Base-by-base conservation (phyloP, 345 rosid genomes). In the Gossypium raimondii region DNA sequence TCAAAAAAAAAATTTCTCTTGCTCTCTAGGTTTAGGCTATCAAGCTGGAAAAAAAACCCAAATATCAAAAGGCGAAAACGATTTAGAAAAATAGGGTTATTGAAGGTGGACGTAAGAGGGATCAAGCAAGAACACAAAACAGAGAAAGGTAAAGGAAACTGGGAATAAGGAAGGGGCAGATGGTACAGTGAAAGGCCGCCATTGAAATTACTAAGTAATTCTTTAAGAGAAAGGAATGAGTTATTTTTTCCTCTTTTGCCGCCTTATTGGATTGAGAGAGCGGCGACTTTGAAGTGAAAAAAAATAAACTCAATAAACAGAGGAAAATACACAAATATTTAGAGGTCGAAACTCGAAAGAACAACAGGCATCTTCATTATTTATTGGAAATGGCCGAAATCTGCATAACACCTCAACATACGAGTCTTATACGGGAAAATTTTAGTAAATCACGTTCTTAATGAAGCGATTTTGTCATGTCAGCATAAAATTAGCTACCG, bases 231-330 rank as follows among this genome's bases (percentile, higher is more conserved):
- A 16, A 11, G 10, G 7, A 38, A 16, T 2, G 7, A 1, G 7
- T 7, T 25, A 9, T 16, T 51, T 51, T 52, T 7, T 11, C 20
- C 6, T 16, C 17, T 56, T 57, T 43, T 14, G 82, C 80, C 80
- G 69, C 83, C 80, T 73, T 73, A 47, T 45, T 67, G 55, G 73
- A 73, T 61, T 66, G 52, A 52, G 25, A 13, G 24, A 20, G 53
- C 29, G 47, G 16, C 52, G 17, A 45, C 52, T 44, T 47, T 20
- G 34, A 22, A n/a, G 52, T 11, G 41, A 34, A 27, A 34, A 34
- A 43, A 29, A 62, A 62, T 4, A 34, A 43, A 1, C 17, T 0
- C 4, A 20, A 34, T 22, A 22, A 67, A 43, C 27, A 8, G 16
- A 29, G 67, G 70, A 65, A 18, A 65, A 65, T 65, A 3, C 11